Evolutionary conservation across 2,329 filamentous ascomycete species (phyloP), one percentile per base, ranked within the genome.

Genomic region (Aureobasidium sp.): DNA sequence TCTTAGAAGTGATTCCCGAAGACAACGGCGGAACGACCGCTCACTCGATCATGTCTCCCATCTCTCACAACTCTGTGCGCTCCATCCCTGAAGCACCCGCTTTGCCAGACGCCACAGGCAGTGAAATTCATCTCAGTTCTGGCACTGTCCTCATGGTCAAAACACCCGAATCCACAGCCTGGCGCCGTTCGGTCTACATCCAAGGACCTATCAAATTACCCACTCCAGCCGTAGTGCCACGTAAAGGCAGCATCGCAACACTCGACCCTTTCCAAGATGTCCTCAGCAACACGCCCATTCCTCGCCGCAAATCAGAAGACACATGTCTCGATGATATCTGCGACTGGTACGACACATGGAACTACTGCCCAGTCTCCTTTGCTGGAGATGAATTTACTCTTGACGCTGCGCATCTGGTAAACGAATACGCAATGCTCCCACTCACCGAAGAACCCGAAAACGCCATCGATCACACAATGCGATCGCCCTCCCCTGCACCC

Each of bases 181-280:
- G 70, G 70, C 64, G 70, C 57, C 65, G 67, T 9, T 67, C 70
- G 8, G 61, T 74, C 14, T 78, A 79, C 66, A 62, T 76, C 29
- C 74, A 76, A 39, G 77, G 76, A 10, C 73, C 73, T 1, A 77
- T 79, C 54, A 70, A 70, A 59, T 66, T 78, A 16, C 73, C 72
- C 36, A 70, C 71, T 29, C 71, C 66, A 36, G 65, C 42, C 0
- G 70, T 70, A 4, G 66, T 72, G 62, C 69, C 71, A 16, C 69
- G 74, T n/a, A 75, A 71, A 68, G 72, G 73, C 41, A 76, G 74
- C 11, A 69, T 77, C 13, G 75, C 74, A 27, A 75, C 69, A n/a
- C 63, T 76, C 58, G 73, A 77, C 30, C 68, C 71, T 1, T 76
- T 76, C 60, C 71, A 73, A 61, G 69, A 73, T 25, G 29, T 25